phyloP scores from a whole-genome alignment of 2,329 filamentous ascomycete species.

The Ophidiomyces ophidiicola region DNA sequence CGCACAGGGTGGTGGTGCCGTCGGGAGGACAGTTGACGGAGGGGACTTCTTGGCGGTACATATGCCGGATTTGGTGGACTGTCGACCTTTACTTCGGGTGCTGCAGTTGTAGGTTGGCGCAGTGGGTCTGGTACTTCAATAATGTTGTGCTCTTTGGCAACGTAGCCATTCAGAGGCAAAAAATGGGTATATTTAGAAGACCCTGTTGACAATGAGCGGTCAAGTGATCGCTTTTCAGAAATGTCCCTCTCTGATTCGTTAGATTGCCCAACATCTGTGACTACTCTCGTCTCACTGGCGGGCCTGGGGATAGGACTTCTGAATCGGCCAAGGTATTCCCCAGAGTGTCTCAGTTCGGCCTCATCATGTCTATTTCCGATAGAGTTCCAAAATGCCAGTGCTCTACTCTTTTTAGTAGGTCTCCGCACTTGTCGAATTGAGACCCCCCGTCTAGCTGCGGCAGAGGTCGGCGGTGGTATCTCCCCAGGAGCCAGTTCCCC shows the following conservation, averaged over 20 bases:
- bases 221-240: conserved; percentile 1
- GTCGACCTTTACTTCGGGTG: not conserved
- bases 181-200: conserved; percentile 6
- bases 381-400: conserved; percentile 68
- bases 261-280: conserved; percentile 19
- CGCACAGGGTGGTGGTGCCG: not conserved
- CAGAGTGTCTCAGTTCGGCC: conserved; percentile 42
- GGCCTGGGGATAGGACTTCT: conserved; percentile 3
- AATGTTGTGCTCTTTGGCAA: not conserved
- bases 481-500: conserved; percentile 60
- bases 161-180: not conserved
- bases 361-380: conserved; percentile 88
- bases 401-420: conserved; percentile 54
- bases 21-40: not conserved
- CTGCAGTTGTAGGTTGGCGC: not conserved
- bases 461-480: conserved; percentile 66
- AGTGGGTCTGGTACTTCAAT: not conserved
- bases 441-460: conserved; percentile 48
- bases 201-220: not conserved
- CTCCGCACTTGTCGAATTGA: conserved; percentile 38
- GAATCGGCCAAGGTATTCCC: conserved; percentile 6
- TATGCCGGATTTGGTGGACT: not conserved
- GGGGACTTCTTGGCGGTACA: conserved; percentile 1
- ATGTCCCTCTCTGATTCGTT: conserved; percentile 11
- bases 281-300: conserved; percentile 13